A percentile compares a stretch with the other conserved stretches of the same genome.
phyloP scores from a whole-genome alignment of 1,139 yeast species.

The Sugiyamaella paludigena region DNA sequence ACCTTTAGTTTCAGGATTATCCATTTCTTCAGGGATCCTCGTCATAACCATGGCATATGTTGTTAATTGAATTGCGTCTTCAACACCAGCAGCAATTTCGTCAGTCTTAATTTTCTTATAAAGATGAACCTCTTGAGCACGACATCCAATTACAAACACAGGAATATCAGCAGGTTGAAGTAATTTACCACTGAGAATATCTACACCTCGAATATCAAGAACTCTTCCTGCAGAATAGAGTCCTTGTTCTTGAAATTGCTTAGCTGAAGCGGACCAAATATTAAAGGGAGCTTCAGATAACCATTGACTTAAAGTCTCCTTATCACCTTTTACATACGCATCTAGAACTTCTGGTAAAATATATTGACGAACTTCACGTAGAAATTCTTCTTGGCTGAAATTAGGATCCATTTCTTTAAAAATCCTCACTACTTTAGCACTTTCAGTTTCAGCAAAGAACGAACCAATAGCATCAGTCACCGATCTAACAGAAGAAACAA shows the following conservation, averaged over 20 bases:
- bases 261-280: constrained; percentile 91
- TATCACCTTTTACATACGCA: constrained; percentile 93
- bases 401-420: constrained; percentile 89
- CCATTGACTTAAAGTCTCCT: constrained; percentile 79
- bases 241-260: constrained; percentile 89
- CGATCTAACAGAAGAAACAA: constrained; percentile 77
- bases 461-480: constrained; percentile 79
- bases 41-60: constrained; percentile 96
- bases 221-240: constrained; percentile 88
- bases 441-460: constrained; percentile 93
- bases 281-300: constrained; percentile 95
- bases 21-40: constrained; percentile 87
- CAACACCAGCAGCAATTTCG: constrained; percentile 94
- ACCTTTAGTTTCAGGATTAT: constrained; percentile 88
- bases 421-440: constrained; percentile 82
- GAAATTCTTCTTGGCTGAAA: constrained; percentile 77
- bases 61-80: constrained; percentile 87
- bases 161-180: constrained; percentile 93
- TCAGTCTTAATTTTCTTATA: constrained; percentile 90
- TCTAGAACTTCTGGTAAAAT: constrained; percentile 94
- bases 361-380: constrained; percentile 82
- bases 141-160: constrained; percentile 88
- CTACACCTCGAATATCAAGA: constrained; percentile 93
- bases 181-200: constrained; percentile 81
- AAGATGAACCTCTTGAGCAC: constrained; percentile 94